Conservation (phyloP, 345 rosid species). For the Aquilaria sinensis region DNA sequence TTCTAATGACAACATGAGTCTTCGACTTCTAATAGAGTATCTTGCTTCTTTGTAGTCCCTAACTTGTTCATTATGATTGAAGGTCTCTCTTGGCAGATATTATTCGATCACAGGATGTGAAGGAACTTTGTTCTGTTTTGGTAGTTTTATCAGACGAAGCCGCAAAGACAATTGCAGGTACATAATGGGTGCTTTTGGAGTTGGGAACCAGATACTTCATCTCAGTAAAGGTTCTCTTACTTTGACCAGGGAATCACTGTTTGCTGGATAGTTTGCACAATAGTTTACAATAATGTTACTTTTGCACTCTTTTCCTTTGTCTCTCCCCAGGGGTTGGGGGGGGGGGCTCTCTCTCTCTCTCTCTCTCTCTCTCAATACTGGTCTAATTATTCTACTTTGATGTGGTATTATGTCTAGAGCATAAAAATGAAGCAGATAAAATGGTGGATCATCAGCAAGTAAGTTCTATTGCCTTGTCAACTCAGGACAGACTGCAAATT, state of each 20-base stretch:
- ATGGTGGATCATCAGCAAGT: slow-evolving; percentile 33
- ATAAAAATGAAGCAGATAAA: slow-evolving; percentile 45
- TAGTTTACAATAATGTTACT: too few species aligned
- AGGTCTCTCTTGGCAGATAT: slow-evolving; percentile 97
- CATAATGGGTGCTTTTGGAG: background rate
- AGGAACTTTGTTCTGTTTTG: slow-evolving; percentile 95
- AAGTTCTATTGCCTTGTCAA: slow-evolving; percentile 48
- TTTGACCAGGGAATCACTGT: too few species aligned
- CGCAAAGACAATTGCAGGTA: slow-evolving; percentile 78
- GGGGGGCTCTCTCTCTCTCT: too few species aligned
- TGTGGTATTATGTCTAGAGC: slow-evolving; percentile 27
- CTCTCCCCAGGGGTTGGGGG: too few species aligned
- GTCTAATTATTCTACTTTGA: too few species aligned
- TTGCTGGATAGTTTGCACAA: too few species aligned
- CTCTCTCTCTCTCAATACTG: too few species aligned
- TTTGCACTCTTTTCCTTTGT: too few species aligned
- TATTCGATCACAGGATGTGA: slow-evolving; percentile 83
- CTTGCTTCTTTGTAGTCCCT: slow-evolving; percentile 22
- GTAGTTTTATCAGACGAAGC: slow-evolving; percentile 72
- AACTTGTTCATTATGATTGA: slow-evolving; percentile 26
- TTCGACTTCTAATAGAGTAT: background rate
- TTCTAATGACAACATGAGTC: slow-evolving; percentile 12
- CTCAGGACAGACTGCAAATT: slow-evolving; percentile 43
- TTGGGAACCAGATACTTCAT: too few species aligned
- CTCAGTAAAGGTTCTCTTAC: too few species aligned